Base-by-base conservation (phyloP, 140 eudicot genomes). In the Senecio squalidus region DNA sequence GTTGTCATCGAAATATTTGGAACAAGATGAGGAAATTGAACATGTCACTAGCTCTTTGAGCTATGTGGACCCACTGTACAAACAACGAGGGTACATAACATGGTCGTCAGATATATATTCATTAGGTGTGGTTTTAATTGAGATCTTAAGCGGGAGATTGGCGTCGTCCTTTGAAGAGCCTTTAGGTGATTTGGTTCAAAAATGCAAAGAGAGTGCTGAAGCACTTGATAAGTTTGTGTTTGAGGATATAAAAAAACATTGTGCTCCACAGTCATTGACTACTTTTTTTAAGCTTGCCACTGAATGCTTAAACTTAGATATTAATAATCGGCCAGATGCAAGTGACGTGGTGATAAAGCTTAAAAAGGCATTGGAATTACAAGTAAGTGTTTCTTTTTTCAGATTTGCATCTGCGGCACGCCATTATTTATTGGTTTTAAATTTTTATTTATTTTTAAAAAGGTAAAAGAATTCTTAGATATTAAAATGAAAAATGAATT, bases 141-240 rank as follows among this genome's bases (percentile, higher is more conserved):
- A 38, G 64, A 34, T 57, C 1, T 57, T 57, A 24, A 33, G 48
- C 0, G 63, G 48, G 11, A 57, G 63, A 36, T 57, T 57, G 48
- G 63, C 33, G 2, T 36, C 20, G n/a, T n/a, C n/a, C n/a, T n/a
- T n/a, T 48, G 33, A 0, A 56, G 49, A 18, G n/a, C 33, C 62
- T 34, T 33, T 56, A 56, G 60, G 43, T 25, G 20, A 46, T 22
- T 2, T 22, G 34, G 50, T n/a, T n/a, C 51, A 10, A 58, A 58
- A 23, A 17, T n/a, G n/a, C n/a, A n/a, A 15, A 4, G 3, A 14
- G 49, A 22, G 4, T 24, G 23, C 36, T 21, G 50, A 58, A 58
- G 38, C n/a, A 14, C 23, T 36, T 36, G 36, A 23, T 1, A 34
- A 58, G 23, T 2, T 58, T 21, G 51, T 58, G 23, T 58, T 58